These are phyloP conservation scores for Tetraselmis chui DNA, from an alignment of 139 green algal genomes.

Conservation along the genomic window DNA sequence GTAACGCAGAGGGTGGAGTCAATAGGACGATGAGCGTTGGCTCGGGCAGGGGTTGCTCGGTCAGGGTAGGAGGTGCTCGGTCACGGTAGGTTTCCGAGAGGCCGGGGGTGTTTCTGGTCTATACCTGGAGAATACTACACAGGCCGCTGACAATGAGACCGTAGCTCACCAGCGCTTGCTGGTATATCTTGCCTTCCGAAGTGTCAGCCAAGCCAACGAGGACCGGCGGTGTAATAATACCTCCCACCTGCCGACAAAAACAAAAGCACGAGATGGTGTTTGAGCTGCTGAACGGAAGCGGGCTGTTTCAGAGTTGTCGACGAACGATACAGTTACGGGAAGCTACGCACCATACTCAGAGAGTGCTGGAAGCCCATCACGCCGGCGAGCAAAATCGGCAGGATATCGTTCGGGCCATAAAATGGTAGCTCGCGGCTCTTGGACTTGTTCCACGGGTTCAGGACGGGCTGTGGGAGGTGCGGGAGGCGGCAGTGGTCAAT, in stretches of 20 bases:
- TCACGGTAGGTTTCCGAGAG: too few species aligned
- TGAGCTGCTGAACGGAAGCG: too few species aligned
- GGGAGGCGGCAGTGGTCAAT: too few species aligned
- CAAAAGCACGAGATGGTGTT: too few species aligned
- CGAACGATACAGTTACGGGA: too few species aligned
- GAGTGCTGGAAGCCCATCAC: not conserved
- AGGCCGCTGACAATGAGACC: conserved; percentile 2
- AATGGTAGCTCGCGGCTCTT: not conserved
- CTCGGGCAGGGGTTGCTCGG: too few species aligned
- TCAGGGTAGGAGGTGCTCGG: not conserved
- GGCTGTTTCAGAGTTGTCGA: too few species aligned
- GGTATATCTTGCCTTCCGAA: not conserved
- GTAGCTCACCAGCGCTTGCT: not conserved
- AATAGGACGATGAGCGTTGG: too few species aligned
- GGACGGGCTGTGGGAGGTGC: not conserved
- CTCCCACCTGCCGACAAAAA: not conserved
- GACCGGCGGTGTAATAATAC: conserved; percentile 1
- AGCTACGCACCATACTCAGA: not conserved
- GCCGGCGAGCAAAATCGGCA: not conserved
- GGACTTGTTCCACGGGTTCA: not conserved
- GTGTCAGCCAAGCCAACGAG: not conserved
- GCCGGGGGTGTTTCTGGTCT: too few species aligned
- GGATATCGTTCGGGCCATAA: not conserved
- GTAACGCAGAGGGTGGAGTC: too few species aligned
- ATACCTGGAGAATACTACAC: not conserved